These are phyloP conservation scores for Cardamine occulta DNA, from an alignment of 345 rosid species.

Conservation along the genomic window DNA sequence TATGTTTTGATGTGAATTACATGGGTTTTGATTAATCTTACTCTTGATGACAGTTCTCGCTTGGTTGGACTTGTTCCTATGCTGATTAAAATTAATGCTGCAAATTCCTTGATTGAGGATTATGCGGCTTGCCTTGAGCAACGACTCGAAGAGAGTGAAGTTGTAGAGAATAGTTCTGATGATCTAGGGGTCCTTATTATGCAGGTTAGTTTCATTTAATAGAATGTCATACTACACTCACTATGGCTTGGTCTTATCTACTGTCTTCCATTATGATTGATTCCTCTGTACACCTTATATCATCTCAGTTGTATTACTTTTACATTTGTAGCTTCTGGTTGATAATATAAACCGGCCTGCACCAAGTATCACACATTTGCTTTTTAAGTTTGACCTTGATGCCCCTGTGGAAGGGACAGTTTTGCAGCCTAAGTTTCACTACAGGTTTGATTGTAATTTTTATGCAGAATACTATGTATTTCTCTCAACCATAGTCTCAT, in stretches of 20 bases:
- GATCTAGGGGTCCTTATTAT: slow-evolving; percentile 87
- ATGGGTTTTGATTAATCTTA: slow-evolving; percentile 19
- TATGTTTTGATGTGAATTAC: slow-evolving; percentile 10
- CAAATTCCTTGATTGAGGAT: slow-evolving; percentile 71
- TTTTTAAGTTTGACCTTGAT: slow-evolving; percentile 89
- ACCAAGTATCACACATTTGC: slow-evolving; percentile 89
- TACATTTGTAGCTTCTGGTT: slow-evolving; percentile 72
- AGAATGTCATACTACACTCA: slow-evolving; percentile 5
- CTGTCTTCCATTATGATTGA: slow-evolving; percentile 7
- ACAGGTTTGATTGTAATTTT: slow-evolving; percentile 61
- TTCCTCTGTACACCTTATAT: slow-evolving; percentile 7
- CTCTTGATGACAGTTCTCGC: slow-evolving; percentile 69
- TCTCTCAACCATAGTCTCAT: slow-evolving; percentile 23
- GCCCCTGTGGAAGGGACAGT: slow-evolving; percentile 72
- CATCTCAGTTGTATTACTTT: slow-evolving; percentile 18
- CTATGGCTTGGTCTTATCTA: slow-evolving; percentile 15
- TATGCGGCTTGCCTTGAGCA: slow-evolving; percentile 92
- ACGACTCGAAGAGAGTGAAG: slow-evolving; percentile 76
- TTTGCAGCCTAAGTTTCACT: slow-evolving; percentile 92
- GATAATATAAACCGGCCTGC: slow-evolving; percentile 85
- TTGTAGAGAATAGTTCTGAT: slow-evolving; percentile 65
- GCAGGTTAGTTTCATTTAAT: slow-evolving; percentile 62
- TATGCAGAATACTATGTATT: neutral
- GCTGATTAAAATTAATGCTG: slow-evolving; percentile 77
- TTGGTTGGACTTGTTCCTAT: slow-evolving; percentile 87